A percentile compares a stretch with the other conserved stretches of the same genome.
These are phyloP conservation scores for Eimeria maxima DNA, from an alignment of 169 alveolate species.

Conservation along the genomic window DNA sequence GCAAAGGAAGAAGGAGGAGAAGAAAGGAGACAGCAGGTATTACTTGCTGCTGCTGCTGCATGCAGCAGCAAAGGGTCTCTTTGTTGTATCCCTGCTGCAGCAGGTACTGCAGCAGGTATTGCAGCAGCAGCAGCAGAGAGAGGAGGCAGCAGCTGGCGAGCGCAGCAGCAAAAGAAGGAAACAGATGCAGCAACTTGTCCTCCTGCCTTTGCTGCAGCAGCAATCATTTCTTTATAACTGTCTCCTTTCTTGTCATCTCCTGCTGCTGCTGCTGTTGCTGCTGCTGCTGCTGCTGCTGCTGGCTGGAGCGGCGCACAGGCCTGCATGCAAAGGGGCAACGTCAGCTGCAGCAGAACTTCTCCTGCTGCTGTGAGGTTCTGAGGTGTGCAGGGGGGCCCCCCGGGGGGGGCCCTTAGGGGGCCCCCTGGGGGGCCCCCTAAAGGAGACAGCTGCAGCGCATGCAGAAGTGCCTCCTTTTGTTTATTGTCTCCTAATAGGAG, in stretches of 20 bases:
- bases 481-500: background rate
- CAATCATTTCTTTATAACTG: background rate
- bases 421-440: no score
- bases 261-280: background rate
- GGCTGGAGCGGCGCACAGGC: constrained; percentile 5
- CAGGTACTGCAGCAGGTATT: no score
- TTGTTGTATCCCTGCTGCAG: no score
- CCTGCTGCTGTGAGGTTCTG: background rate
- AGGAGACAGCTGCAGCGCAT: background rate
- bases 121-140: background rate
- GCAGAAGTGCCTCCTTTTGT: background rate
- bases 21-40: constrained; percentile 3
- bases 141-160: constrained; percentile 44
- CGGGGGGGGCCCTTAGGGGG: background rate
- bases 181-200: constrained; percentile 31
- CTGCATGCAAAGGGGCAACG: constrained; percentile 38
- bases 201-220: constrained; percentile 10
- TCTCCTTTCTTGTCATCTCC: background rate
- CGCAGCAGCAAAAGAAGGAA: constrained; percentile 29
- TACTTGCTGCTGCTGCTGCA: background rate
- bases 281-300: constrained; percentile 26
- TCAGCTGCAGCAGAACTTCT: background rate
- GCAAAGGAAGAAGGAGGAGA: constrained; percentile 22
- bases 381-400: no score
- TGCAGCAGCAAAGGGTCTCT: background rate